phyloP scores from a whole-genome alignment of 768 basidiomycete species.

The Naematelia aurantialba region DNA sequence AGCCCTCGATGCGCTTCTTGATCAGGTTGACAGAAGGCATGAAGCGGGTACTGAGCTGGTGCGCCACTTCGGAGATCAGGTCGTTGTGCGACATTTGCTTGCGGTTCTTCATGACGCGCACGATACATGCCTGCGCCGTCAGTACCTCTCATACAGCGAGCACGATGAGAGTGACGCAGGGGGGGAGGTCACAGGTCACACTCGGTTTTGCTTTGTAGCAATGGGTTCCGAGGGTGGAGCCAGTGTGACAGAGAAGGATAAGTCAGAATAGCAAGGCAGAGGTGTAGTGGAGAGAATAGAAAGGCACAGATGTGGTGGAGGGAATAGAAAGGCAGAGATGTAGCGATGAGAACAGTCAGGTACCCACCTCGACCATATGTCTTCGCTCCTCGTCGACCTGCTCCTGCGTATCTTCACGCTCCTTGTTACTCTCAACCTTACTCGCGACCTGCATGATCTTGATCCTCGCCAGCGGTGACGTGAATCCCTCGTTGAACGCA shows the following conservation, averaged over 20 bases:
- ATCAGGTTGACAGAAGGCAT: conserved; percentile 77
- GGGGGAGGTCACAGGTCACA: too few species aligned
- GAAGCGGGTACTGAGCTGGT: conserved; percentile 79
- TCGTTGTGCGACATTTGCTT: conserved; percentile 85
- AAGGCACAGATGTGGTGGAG: neutral
- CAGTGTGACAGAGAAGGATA: neutral
- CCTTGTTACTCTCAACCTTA: conserved; percentile 78
- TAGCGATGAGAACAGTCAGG: too few species aligned
- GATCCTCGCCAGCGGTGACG: conserved; percentile 76
- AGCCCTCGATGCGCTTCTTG: conserved; percentile 86
- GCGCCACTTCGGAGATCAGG: conserved; percentile 82
- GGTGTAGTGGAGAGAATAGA: neutral
- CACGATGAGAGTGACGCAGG: too few species aligned
- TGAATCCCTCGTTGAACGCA: conserved; percentile 80
- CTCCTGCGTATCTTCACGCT: conserved; percentile 83
- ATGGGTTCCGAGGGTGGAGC: too few species aligned
- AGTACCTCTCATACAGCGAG: neutral
- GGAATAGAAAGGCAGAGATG: too few species aligned
- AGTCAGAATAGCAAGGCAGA: neutral
- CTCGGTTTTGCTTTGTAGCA: too few species aligned
- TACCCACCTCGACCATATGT: conserved; percentile 81
- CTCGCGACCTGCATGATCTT: conserved; percentile 87
- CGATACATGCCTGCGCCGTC: conserved; percentile 76
- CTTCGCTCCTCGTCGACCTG: conserved; percentile 87
- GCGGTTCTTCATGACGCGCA: conserved; percentile 94